Base-by-base conservation (phyloP, 2,329 filamentous ascomycete genomes). In the Penicillium sp. region DNA sequence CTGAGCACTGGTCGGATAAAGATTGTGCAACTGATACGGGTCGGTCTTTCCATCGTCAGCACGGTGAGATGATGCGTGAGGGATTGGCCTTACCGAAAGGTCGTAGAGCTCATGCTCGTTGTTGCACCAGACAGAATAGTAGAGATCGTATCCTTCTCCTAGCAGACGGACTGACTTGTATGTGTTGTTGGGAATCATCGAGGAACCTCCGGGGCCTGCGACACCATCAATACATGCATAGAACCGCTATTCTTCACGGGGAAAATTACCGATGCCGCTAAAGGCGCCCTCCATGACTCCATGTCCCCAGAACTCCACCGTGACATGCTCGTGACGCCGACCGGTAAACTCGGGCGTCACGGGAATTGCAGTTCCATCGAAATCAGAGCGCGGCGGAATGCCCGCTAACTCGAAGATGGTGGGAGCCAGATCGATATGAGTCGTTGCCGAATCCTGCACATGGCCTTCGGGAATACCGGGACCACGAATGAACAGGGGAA, bases 391-490 rank as follows among this genome's bases (percentile, higher is more conserved):
- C 2, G 73, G 57, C 0, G 71, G 64, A 42, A 67, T 62, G 1
- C 69, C 69, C 2, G 71, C 68, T n/a, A 69, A 59, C 7, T 73
- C 65, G 31, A 85, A 71, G 8, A 86, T 64, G 0, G 83, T 86
- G 0, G 83, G 82, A 0, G 80, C 81, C 1, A 87, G 66, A 56
- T 86, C 83, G 3, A 82, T 82, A 52, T 87, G 84, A 0, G 81
- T 79, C 0, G 80, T 84, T 1, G 82, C 77, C 4, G 74, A 63
- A 20, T 77, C 65, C 3, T 71, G 66, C 0, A 66, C 67, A 6
- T 70, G 55, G 1, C 75, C 75, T 9, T 64, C 56, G 0, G 74
- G 66, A 2, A 85, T 67, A 0, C 79, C 78, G 0, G 82, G 82
- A 0, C 82, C 82, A 8, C 81, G 74, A 15, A 86, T 74, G 31